Evolutionary conservation across 2,329 filamentous ascomycete species (phyloP).

Genomic region (Penicillium sp.): DNA sequence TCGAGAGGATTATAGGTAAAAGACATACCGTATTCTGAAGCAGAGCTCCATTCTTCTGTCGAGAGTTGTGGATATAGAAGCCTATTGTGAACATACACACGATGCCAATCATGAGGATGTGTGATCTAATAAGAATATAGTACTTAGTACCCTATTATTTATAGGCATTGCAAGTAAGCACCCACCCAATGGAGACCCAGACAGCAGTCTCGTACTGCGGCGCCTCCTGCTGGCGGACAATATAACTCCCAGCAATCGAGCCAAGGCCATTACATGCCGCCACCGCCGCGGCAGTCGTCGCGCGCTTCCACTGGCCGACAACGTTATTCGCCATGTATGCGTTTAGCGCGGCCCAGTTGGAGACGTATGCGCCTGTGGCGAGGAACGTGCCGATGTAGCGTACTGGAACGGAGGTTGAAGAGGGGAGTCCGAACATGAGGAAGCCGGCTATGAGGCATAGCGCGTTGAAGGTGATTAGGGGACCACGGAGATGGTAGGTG

Average conservation of each 20-base stretch:
- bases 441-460: slow-evolving; percentile 67
- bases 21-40: slow-evolving; percentile 53
- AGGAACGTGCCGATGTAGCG: slow-evolving; percentile 69
- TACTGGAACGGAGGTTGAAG: slow-evolving; percentile 59
- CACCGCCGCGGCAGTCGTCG: slow-evolving; percentile 64
- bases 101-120: slow-evolving; percentile 62
- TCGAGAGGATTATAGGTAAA: too few relatives aligned
- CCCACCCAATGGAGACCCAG: slow-evolving; percentile 66
- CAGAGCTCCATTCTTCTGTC: slow-evolving; percentile 53
- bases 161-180: not conserved
- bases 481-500: slow-evolving; percentile 62
- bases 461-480: slow-evolving; percentile 69
- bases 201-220: slow-evolving; percentile 68
- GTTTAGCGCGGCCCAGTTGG: slow-evolving; percentile 71
- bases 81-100: slow-evolving; percentile 58
- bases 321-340: slow-evolving; percentile 68
- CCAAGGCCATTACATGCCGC: slow-evolving; percentile 67
- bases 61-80: slow-evolving; percentile 59
- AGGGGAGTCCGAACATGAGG: slow-evolving; percentile 66
- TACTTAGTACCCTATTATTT: not conserved
- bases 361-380: slow-evolving; percentile 70
- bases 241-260: slow-evolving; percentile 69
- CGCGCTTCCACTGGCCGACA: slow-evolving; percentile 68
- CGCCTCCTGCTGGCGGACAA: slow-evolving; percentile 65
- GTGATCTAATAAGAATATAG: slow-evolving; percentile 47